Evolutionary conservation across 192 early-diverging fungal species (phyloP), one percentile per base, ranked within the genome.

Genomic region (Coemansia sp.): DNA sequence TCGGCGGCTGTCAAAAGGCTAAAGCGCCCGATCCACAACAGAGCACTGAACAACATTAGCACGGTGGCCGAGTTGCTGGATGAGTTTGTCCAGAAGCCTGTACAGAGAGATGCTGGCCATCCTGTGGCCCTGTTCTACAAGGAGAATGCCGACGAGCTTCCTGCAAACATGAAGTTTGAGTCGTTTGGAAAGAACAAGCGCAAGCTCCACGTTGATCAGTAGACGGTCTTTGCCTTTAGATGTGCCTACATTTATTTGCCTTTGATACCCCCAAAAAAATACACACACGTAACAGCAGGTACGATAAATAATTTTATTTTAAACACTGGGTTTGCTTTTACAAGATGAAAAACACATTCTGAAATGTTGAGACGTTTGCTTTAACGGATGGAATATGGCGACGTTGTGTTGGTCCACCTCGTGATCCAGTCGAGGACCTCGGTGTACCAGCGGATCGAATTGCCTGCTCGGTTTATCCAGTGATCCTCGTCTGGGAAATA

Each of bases 401-500:
- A 52, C 2, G 63, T 73, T 4, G 70, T 73, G 62, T 73, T 73
- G 13, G 76, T 74, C 67, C 71, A 69, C 34, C 23, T 20, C 0
- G 62, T 61, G 29, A 89, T 81, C 90, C 89, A 91, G 59, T 63
- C 69, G 41, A 91, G 69, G 20, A 90, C 89, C 69, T 91, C 90
- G 17, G 77, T 69, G 67, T 90, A 86, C 89, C 90, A 91, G 52
- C 77, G 79, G 42, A 91, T 70, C 14, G 87, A 86, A 69, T 93
- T 93, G 45, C 85, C 88, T 38, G 85, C 75, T 61, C 91, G 89
- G 63, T 85, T 82, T 33, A 90, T 87, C 87, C 87, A 87, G 72
- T 87, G 85, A 76, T 85, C 85, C 68, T 92, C 91, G 68, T 91
- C 88, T 20, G 88, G 87, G 74, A 94, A 94, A 63, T 90, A 90